Conservation (phyloP, 2,329 filamentous ascomycete genomes). For the Coleophoma crateriformis region DNA sequence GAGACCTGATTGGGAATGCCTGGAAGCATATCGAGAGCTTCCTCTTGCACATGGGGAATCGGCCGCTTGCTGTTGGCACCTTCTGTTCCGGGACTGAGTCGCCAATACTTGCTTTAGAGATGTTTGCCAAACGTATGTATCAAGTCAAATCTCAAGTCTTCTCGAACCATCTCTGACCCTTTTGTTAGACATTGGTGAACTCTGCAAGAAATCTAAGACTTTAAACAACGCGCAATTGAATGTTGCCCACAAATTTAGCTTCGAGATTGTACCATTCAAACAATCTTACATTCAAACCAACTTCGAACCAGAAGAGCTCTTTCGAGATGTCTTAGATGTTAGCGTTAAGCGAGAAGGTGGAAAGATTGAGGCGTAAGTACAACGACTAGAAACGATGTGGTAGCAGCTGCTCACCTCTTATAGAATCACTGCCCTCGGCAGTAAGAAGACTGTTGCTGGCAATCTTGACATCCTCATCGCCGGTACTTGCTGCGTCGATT, state of each 20-base stretch:
- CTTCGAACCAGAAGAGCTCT: slow-evolving; percentile 44
- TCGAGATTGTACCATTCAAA: slow-evolving; percentile 59
- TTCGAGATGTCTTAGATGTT: slow-evolving; percentile 54
- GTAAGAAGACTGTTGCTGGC: slow-evolving; percentile 46
- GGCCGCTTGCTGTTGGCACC: slow-evolving; percentile 54
- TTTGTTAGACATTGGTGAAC: no score
- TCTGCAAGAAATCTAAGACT: no score
- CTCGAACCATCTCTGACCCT: no score
- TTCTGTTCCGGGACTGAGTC: slow-evolving; percentile 77
- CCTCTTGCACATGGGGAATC: slow-evolving; percentile 16
- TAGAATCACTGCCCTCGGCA: slow-evolving; percentile 64
- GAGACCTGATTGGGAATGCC: slow-evolving; percentile 4
- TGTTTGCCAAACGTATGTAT: slow-evolving; percentile 31
- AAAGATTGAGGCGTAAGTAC: slow-evolving; percentile 36
- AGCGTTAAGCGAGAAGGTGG: slow-evolving; percentile 26
- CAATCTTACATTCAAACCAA: slow-evolving; percentile 61
- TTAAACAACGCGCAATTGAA: no score
- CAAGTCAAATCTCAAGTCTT: no score
- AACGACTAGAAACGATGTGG: background rate
- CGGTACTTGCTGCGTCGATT: slow-evolving; percentile 73
- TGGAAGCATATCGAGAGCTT: background rate
- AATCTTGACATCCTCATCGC: slow-evolving; percentile 62
- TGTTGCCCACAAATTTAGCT: slow-evolving; percentile 39
- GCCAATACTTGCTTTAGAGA: slow-evolving; percentile 59
- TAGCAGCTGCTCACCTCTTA: slow-evolving; percentile 3